phyloP scores from a whole-genome alignment of 495 filamentous ascomycete species.

The Penicillium taxi region DNA sequence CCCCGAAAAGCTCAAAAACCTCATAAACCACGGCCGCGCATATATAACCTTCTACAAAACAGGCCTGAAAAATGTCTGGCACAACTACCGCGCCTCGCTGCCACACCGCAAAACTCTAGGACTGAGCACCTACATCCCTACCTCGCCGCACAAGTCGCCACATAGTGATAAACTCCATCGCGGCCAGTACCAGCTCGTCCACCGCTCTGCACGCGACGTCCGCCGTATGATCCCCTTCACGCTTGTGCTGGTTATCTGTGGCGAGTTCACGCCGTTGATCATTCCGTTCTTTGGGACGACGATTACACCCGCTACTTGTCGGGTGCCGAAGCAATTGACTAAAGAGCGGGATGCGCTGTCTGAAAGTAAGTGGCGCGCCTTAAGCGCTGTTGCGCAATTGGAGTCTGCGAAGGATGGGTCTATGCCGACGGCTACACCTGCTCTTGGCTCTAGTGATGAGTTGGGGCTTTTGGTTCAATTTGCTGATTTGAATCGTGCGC shows the following conservation, averaged over 20 bases:
- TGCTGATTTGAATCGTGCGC: slow-evolving; percentile 14
- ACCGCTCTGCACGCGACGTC: slow-evolving; percentile 59
- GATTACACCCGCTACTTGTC: slow-evolving; percentile 69
- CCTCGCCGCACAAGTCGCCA: slow-evolving; percentile 21
- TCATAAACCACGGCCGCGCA: slow-evolving; percentile 35
- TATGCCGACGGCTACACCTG: neutral
- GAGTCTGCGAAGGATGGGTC: neutral
- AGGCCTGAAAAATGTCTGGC: slow-evolving; percentile 61
- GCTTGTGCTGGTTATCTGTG: slow-evolving; percentile 63
- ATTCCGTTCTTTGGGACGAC: slow-evolving; percentile 57
- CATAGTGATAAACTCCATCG: slow-evolving; percentile 33
- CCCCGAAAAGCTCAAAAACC: slow-evolving; percentile 29
- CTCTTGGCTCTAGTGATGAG: slow-evolving; percentile 2
- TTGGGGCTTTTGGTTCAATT: slow-evolving; percentile 24
- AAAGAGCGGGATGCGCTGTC: slow-evolving; percentile 46
- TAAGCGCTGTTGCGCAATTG: slow-evolving; percentile 12
- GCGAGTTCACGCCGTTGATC: slow-evolving; percentile 76
- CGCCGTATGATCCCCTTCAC: slow-evolving; percentile 68
- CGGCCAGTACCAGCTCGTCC: slow-evolving; percentile 56
- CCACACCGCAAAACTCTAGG: slow-evolving; percentile 28
- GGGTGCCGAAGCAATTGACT: slow-evolving; percentile 64
- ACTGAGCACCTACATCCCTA: slow-evolving; percentile 26
- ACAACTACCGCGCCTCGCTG: slow-evolving; percentile 40
- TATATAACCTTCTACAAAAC: slow-evolving; percentile 76
- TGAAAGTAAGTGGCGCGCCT: slow-evolving; percentile 27